Base-by-base conservation (phyloP, 1,284 basidiomycete species). In the Leccinum solheimii region DNA sequence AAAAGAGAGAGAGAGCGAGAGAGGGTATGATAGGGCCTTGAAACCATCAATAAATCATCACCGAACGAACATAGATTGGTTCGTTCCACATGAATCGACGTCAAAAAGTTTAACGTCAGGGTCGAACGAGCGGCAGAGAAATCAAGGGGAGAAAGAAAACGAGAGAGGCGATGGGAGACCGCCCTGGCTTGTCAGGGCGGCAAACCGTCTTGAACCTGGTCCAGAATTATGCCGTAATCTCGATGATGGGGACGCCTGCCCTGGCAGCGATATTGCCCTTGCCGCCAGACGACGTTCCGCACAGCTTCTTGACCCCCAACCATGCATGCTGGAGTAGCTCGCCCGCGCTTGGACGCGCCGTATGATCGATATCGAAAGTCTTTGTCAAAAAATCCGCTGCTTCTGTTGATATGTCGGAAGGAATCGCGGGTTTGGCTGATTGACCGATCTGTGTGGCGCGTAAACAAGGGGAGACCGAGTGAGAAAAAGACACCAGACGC, bases 281-380 rank as follows among this genome's bases (percentile, higher is more conserved):
- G 3, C 68, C 66, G n/a, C 59, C 58, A 27, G 49, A 48, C 16
- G 57, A 53, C 36, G 34, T 21, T 19, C 56, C 60, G 1, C 66
- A 63, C 5, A 74, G 64, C 56, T 79, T 80, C 69, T 81, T 81
- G 56, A 69, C 68, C 21, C 66, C 70, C 38, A 95, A 79, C 87
- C 94, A 98, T 1, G 84, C 73, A 70, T 96, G 90, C 59, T 85
- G 83, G 34, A 94, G 80, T 6, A 97, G 79, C 64, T 88, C 87
- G 0, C 82, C 80, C 7, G 95, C 95, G 11, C 89, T 85, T 1
- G 95, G 95, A 48, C 95, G 84, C n/a, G 84, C 85, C 66, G 87
- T 83, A 66, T 95, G 88, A 69, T 97, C 85, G 56, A 95, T 81
- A 67, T 94, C 90, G 71, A 98, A 97, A 3, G 95, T 95, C 64